These are phyloP conservation scores for Phytopythium montanum DNA, from an alignment of 352 stramenopile species.

Conservation along the genomic window DNA sequence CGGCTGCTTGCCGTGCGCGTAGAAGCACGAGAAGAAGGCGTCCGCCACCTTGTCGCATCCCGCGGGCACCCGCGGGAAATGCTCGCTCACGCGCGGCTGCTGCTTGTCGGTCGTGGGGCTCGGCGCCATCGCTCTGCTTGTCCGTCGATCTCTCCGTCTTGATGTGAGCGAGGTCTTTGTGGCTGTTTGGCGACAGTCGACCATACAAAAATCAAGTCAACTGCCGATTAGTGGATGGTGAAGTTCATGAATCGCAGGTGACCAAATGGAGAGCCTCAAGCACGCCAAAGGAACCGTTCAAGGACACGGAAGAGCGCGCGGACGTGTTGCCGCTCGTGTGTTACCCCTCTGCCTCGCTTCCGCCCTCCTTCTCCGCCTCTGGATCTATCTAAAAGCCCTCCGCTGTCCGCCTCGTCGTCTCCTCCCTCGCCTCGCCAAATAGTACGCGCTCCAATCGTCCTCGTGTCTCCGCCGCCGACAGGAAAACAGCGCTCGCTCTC, in stretches of 20 bases:
- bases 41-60: constrained; percentile 64
- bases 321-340: not conserved
- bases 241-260: not conserved
- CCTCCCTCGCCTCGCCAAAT: not conserved
- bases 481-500: constrained; percentile 3
- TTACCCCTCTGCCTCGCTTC: not conserved
- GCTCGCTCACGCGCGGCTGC: constrained; percentile 56
- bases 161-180: not conserved
- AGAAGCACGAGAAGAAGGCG: constrained; percentile 80
- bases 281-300: not conserved
- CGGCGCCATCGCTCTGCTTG: constrained; percentile 7
- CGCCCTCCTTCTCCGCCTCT: not conserved
- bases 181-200: constrained; percentile 4
- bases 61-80: constrained; percentile 76
- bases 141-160: not conserved
- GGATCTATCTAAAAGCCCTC: constrained; percentile 4
- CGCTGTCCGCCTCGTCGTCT: not conserved
- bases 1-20: constrained; percentile 75
- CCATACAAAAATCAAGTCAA: constrained; percentile 55
- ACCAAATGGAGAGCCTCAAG: not conserved
- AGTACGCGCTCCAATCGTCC: not conserved
- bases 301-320: not conserved
- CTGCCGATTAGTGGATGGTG: constrained; percentile 6
- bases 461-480: not conserved
- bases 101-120: constrained; percentile 25